A percentile compares a stretch with the other conserved stretches of the same genome.
Evolutionary conservation across 345 rosid species (phyloP).

Genomic region (Rhodamnia rubescens): DNA sequence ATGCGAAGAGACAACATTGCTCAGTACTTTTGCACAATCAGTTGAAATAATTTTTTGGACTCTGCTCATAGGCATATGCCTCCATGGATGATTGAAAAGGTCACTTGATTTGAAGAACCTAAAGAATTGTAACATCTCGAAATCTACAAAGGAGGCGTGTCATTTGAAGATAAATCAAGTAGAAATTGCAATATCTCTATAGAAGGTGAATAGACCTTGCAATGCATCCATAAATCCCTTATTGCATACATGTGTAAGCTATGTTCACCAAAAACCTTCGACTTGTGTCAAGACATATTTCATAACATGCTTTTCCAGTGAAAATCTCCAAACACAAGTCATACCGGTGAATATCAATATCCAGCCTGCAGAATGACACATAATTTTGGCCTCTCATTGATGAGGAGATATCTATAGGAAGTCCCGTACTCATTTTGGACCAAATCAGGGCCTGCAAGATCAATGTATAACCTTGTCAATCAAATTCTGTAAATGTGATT

Average conservation of each 20-base stretch:
- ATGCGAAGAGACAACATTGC: background rate
- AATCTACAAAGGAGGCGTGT: background rate
- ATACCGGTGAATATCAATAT: conserved; percentile 91
- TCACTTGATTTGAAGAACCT: background rate
- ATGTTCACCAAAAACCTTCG: background rate
- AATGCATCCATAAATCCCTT: background rate
- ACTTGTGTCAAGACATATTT: background rate
- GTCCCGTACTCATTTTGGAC: conserved; percentile 99
- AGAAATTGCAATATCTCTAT: background rate
- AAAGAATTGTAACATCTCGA: background rate
- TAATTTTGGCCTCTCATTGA: conserved; percentile 79
- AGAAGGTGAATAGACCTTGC: background rate
- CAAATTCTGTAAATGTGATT: background rate
- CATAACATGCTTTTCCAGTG: background rate
- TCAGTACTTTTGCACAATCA: background rate
- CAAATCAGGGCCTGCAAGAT: conserved; percentile 83
- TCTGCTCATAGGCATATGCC: background rate
- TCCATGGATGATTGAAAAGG: background rate
- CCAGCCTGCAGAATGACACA: conserved; percentile 79
- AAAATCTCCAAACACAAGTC: background rate
- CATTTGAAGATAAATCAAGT: background rate
- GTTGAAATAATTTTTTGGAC: background rate
- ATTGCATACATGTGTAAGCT: background rate
- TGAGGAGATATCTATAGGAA: conserved; percentile 87
- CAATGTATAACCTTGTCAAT: background rate